These are phyloP conservation scores for Xenosphaeropsis pyriputrescens DNA, from an alignment of 2,329 filamentous ascomycete species.

Conservation along the genomic window DNA sequence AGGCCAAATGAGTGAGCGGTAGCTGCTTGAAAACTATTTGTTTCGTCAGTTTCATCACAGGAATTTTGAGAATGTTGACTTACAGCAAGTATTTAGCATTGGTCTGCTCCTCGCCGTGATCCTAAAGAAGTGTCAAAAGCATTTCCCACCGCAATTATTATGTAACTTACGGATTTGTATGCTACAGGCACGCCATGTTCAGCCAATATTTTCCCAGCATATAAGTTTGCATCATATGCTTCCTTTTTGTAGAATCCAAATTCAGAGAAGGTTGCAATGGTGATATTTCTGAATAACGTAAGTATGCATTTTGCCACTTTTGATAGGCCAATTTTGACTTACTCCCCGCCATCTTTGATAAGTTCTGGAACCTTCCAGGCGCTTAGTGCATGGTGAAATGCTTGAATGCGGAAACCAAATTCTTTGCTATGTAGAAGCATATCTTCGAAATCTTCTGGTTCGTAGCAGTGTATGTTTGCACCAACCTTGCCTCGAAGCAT, in stretches of 20 bases:
- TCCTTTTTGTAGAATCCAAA: slow-evolving; percentile 26
- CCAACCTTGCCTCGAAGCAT: slow-evolving; percentile 25
- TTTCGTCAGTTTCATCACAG: slow-evolving; percentile 1
- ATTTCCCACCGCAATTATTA: neutral
- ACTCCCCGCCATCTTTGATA: slow-evolving; percentile 23
- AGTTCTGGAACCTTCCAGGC: slow-evolving; percentile 25
- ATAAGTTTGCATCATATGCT: slow-evolving; percentile 24
- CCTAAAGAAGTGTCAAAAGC: slow-evolving; percentile 7
- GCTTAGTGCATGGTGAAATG: slow-evolving; percentile 25
- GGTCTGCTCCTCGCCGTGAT: slow-evolving; percentile 19
- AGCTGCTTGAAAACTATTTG: slow-evolving; percentile 21
- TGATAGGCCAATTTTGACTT: slow-evolving; percentile 6
- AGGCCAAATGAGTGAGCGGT: slow-evolving; percentile 26
- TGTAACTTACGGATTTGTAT: slow-evolving; percentile 22
- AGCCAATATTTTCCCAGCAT: slow-evolving; percentile 23
- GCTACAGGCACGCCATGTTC: slow-evolving; percentile 25
- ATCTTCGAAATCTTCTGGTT: slow-evolving; percentile 26
- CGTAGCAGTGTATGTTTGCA: slow-evolving; percentile 29
- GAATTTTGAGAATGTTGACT: neutral
- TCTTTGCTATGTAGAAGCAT: slow-evolving; percentile 26
- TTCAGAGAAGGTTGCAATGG: slow-evolving; percentile 27
- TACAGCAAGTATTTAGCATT: slow-evolving; percentile 26
- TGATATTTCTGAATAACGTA: slow-evolving; percentile 20
- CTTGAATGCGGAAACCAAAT: slow-evolving; percentile 24
- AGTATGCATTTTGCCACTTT: neutral